Base-by-base conservation (phyloP, 1,139 yeast genomes). In the Candida dubliniensis region DNA sequence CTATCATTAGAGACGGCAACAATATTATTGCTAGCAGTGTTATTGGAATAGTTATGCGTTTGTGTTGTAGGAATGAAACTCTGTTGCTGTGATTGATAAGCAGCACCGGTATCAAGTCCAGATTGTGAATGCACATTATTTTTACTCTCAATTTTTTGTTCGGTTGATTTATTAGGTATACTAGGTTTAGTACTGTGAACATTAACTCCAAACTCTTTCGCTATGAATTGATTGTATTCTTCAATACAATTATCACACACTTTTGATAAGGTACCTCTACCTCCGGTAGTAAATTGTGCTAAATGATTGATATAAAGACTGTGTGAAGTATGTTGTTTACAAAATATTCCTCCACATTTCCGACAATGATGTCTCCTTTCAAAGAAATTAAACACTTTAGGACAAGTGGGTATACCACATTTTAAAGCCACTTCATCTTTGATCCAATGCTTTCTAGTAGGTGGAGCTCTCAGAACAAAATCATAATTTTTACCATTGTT, bases 341-440 rank as follows among this genome's bases (percentile, higher is more conserved):
- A 91, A 59, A 85, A 91, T 11, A 91, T 79, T 27, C 89, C 95
- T 14, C 98, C 98, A 68, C 98, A 91, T 58, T 87, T 84, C 42
- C 98, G 78, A 61, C 98, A 91, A 66, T 91, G 98, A 60, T 91
- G 98, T 47, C 95, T 81, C 50, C 98, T 77, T 55, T 90, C 96
- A 63, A 88, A 79, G 57, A 86, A 82, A 40, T 87, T 81, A 63
- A 87, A 79, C 45, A 76, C 61, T 63, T 77, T 77, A 46, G 74
- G 69, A 65, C 97, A 90, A n/a, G 52, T 11, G 2, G 60, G 54
- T 24, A 77, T 75, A n/a, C 78, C 76, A 61, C 97, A 90, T 40
- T 77, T 72, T 38, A 70, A 66, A 26, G 87, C 80, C 12, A 76
- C 61, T 38, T 76, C 77, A 61, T 90, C 96, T 34, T 87, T 82